Percentiles rank a stretch among this genome's conserved stretches.
Conservation (phyloP, 495 filamentous ascomycete species). For the Barbatosphaeria neglecta region DNA sequence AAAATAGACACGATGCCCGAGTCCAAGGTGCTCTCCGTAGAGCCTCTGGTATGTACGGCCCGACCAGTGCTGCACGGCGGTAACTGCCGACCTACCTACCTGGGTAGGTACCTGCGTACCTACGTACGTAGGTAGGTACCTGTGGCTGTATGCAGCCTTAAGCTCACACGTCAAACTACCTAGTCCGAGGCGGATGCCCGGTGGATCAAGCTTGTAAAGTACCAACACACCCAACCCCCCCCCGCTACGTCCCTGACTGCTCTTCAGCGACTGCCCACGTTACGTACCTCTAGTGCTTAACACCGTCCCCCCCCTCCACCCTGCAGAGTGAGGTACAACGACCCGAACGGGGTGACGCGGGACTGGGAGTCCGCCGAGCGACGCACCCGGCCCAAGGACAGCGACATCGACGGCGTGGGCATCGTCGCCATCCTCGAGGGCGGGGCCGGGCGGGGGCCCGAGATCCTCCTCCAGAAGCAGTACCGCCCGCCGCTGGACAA, state of each 20-base stretch:
- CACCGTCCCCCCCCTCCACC: slow-evolving; percentile 4
- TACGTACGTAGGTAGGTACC: no score
- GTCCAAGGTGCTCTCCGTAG: slow-evolving; percentile 15
- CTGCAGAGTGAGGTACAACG: slow-evolving; percentile 55
- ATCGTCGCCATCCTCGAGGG: slow-evolving; percentile 79
- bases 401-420: slow-evolving; percentile 77
- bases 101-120: no score
- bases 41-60: slow-evolving; percentile 23
- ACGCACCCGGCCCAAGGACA: slow-evolving; percentile 53
- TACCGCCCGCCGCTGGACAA: slow-evolving; percentile 76
- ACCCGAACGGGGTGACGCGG: slow-evolving; percentile 54
- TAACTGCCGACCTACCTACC: no score
- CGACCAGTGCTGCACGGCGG: no score
- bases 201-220: slow-evolving; percentile 51
- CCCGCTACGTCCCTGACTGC: no score
- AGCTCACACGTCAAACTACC: slow-evolving; percentile 1
- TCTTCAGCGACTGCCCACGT: neutral
- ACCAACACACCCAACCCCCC: no score
- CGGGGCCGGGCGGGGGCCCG: slow-evolving; percentile 52
- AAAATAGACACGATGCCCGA: slow-evolving; percentile 6
- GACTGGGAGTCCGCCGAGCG: slow-evolving; percentile 79
- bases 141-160: neutral
- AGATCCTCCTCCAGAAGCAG: slow-evolving; percentile 78
- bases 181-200: slow-evolving; percentile 47
- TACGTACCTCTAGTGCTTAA: no score